phyloP scores from a whole-genome alignment of 176 grass and related monocot species.

The Musa troglodytarum region DNA sequence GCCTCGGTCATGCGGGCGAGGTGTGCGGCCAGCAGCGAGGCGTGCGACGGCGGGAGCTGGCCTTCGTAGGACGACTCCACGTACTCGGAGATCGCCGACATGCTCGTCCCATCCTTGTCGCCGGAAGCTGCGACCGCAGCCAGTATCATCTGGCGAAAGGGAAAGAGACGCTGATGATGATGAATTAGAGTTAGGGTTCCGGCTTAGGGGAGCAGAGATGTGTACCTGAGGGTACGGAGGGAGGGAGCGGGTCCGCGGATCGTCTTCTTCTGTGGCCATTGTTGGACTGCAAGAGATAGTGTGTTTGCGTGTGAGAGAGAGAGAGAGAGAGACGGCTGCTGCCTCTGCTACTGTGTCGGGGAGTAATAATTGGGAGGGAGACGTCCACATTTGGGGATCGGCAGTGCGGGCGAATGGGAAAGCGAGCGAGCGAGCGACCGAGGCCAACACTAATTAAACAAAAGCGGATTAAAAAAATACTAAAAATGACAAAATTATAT shows the following conservation, averaged over 20 bases:
- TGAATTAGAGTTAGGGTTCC: neutral
- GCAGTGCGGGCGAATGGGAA: no score
- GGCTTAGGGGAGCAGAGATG: neutral
- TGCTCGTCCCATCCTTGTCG: slow-evolving; percentile 17
- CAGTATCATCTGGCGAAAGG: slow-evolving; percentile 29
- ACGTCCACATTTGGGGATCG: no score
- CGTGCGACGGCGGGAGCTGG: slow-evolving; percentile 15
- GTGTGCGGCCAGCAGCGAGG: slow-evolving; percentile 14
- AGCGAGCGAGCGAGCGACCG: no score
- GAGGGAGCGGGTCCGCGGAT: neutral
- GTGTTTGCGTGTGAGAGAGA: neutral
- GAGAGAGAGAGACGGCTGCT: neutral
- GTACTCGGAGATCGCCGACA: slow-evolving; percentile 28
- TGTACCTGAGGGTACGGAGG: slow-evolving; percentile 3
- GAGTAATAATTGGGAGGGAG: no score
- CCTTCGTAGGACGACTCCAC: slow-evolving; percentile 18
- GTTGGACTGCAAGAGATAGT: neutral
- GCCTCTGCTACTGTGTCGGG: no score
- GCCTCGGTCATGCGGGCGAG: slow-evolving; percentile 14
- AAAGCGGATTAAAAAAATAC: no score
- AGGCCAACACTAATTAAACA: no score
- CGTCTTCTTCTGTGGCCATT: neutral
- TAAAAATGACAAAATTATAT: no score
- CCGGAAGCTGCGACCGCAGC: slow-evolving; percentile 15
- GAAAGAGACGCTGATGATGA: neutral